phyloP scores from a whole-genome alignment of 2,329 filamentous ascomycete species.

The Diaporthe destruens region DNA sequence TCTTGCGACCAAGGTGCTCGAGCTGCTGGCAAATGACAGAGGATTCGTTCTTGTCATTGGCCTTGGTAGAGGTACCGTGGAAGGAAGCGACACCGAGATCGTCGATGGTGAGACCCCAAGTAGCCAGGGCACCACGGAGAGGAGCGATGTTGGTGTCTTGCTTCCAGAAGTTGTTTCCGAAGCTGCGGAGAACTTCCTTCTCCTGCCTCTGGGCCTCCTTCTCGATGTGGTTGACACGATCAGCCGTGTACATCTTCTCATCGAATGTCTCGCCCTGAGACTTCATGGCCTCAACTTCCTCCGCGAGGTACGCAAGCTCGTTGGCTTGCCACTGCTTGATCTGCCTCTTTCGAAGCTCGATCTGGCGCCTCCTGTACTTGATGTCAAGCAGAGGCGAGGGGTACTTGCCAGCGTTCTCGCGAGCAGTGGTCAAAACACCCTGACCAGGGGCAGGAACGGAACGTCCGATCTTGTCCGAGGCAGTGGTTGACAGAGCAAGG shows the following conservation, averaged over 20 bases:
- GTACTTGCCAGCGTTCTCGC: constrained; percentile 91
- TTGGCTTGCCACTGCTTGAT: constrained; percentile 98
- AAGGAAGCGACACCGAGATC: constrained; percentile 96
- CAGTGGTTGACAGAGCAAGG: constrained; percentile 91
- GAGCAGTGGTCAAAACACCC: constrained; percentile 95
- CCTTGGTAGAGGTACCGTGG: constrained; percentile 98
- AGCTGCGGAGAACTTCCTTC: constrained; percentile 90
- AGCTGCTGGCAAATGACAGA: constrained; percentile 97
- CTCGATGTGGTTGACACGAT: constrained; percentile 88
- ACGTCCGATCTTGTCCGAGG: constrained; percentile 98
- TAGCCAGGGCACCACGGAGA: constrained; percentile 93
- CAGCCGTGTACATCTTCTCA: constrained; percentile 86
- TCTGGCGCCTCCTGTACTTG: constrained; percentile 95
- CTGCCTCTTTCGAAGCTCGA: constrained; percentile 92
- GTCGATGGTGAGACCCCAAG: constrained; percentile 97
- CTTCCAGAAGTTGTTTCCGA: constrained; percentile 99
- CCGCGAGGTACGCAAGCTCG: constrained; percentile 91
- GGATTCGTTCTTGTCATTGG: constrained; percentile 99
- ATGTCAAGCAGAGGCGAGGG: constrained; percentile 96
- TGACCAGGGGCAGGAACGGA: constrained; percentile 97
- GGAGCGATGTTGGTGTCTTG: constrained; percentile 93
- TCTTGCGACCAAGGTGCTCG: constrained; percentile 91
- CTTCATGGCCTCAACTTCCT: constrained; percentile 93
- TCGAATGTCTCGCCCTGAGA: constrained; percentile 79
- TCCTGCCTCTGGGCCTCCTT: constrained; percentile 89